Evolutionary conservation across 768 basidiomycete genomes (phyloP).

Genomic region (Tylopilus cervinicoccineus): DNA sequence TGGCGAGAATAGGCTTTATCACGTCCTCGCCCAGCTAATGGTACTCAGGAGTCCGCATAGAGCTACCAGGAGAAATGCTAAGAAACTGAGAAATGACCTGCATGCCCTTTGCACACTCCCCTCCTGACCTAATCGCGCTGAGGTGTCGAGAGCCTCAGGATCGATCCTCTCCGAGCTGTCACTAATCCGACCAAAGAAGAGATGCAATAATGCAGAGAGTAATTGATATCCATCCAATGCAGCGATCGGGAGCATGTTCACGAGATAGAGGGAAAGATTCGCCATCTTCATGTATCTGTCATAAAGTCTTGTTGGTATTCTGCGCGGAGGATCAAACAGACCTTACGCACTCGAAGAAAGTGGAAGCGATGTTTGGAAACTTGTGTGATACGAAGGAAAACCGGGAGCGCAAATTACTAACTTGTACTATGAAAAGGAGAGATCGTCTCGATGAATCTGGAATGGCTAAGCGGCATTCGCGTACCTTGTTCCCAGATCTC

Average conservation of each 20-base stretch:
- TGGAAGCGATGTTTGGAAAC: conserved; percentile 23
- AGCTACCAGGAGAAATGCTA: conserved; percentile 20
- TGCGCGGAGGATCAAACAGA: background rate
- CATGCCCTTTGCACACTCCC: conserved; percentile 15
- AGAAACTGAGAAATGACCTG: conserved; percentile 12
- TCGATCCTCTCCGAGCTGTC: conserved; percentile 12
- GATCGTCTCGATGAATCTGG: background rate
- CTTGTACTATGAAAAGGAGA: conserved; percentile 40
- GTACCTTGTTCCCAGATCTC: conserved; percentile 69
- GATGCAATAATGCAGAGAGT: conserved; percentile 34
- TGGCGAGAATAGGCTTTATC: conserved; percentile 1
- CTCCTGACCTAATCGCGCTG: conserved; percentile 1
- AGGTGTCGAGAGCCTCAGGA: conserved; percentile 16
- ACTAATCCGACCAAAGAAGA: conserved; percentile 8
- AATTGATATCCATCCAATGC: conserved; percentile 68
- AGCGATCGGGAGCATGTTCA: conserved; percentile 77
- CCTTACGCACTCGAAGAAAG: conserved; percentile 57
- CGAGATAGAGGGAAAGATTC: conserved; percentile 73
- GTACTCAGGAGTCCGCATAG: conserved; percentile 20
- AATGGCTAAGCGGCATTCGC: conserved; percentile 9
- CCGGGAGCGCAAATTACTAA: conserved; percentile 45
- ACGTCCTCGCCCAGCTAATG: conserved; percentile 18
- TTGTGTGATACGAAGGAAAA: conserved; percentile 13
- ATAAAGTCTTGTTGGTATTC: background rate
- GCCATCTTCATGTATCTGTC: conserved; percentile 59